phyloP scores from a whole-genome alignment of 129 eudicot species.

The Pulicaria dysenterica region DNA sequence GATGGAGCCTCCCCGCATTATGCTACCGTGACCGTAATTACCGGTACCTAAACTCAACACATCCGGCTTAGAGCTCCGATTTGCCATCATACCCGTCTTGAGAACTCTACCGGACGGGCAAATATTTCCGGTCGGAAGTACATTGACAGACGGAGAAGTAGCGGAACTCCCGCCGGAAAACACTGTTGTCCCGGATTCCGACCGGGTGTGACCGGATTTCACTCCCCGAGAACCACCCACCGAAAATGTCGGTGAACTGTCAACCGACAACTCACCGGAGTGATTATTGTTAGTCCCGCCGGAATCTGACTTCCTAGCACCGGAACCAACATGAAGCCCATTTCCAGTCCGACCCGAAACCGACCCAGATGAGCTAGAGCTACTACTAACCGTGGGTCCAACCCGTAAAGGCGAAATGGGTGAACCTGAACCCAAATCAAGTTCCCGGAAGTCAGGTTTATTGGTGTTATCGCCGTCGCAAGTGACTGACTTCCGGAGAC shows the following conservation, averaged over 20 bases:
- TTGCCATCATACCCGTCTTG: slow-evolving; percentile 66
- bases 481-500: slow-evolving; percentile 45
- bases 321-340: slow-evolving; percentile 4
- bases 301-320: slow-evolving; percentile 36
- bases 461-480: slow-evolving; percentile 39
- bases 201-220: slow-evolving; percentile 55
- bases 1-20: slow-evolving; percentile 73
- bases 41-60: slow-evolving; percentile 68
- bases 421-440: slow-evolving; percentile 63
- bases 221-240: slow-evolving; percentile 30
- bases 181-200: slow-evolving; percentile 37
- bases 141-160: slow-evolving; percentile 63
- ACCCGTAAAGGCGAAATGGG: slow-evolving; percentile 75
- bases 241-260: slow-evolving; percentile 58
- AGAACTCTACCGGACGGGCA: slow-evolving; percentile 75
- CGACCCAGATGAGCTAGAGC: slow-evolving; percentile 93
- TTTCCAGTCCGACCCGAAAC: slow-evolving; percentile 59
- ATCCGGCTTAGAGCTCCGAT: slow-evolving; percentile 49
- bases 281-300: slow-evolving; percentile 39
- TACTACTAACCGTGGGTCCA: slow-evolving; percentile 51
- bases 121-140: slow-evolving; percentile 78
- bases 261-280: slow-evolving; percentile 79
- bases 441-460: slow-evolving; percentile 83
- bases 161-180: slow-evolving; percentile 52
- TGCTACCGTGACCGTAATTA: slow-evolving; percentile 86